Base-by-base conservation (phyloP, 768 basidiomycete genomes). In the Hemileccinum rubropunctum region DNA sequence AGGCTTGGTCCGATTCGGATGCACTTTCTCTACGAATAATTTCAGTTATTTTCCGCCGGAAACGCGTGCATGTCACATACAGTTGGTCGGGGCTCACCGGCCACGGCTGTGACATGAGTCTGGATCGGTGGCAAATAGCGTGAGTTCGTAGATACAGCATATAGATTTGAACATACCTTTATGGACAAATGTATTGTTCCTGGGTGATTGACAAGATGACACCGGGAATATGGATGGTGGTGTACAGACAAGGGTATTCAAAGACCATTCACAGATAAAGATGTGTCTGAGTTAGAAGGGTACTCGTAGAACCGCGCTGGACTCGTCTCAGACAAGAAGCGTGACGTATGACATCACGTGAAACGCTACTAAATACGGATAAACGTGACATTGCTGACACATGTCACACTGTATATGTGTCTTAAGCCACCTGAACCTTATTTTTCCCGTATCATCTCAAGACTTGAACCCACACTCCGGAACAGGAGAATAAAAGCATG, bases 351-450 rank as follows among this genome's bases (percentile, higher is more conserved):
- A 38, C 9, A 8, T 68, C 66, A 66, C 56, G 50, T 66, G 64
- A 4, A 1, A 3, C 6, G 6, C 23, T 23, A 23, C 23, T 23
- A 6, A 23, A 23, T 23, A 6, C 23, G 23, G 23, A 23, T 6
- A 0, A 0, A 0, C 3, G 61, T 63, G 61, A 67, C 61, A 35
- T 30, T 42, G 54, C 45, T 56, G 54, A 52, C 9, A 61, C 46
- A 63, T 58, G 62, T 68, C 68, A 70, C 68, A n/a, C 60, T 70
- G 66, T 68, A 68, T 70, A 70, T 62, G 37, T 50, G 38, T 27
- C 26, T 4, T 14, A 15, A 61, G 66, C 68, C 68, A 70, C 66
- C 40, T 37, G 47, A 66, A 68, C 66, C 46, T 61, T 68, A 28
- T 63, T 51, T 55, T 61, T 52, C 17, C 13, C 27, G 6, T 45